Evolutionary conservation across 305 asterid genomes (phyloP), one percentile per base, ranked within the genome.

Genomic region (Solanum hybrid): DNA sequence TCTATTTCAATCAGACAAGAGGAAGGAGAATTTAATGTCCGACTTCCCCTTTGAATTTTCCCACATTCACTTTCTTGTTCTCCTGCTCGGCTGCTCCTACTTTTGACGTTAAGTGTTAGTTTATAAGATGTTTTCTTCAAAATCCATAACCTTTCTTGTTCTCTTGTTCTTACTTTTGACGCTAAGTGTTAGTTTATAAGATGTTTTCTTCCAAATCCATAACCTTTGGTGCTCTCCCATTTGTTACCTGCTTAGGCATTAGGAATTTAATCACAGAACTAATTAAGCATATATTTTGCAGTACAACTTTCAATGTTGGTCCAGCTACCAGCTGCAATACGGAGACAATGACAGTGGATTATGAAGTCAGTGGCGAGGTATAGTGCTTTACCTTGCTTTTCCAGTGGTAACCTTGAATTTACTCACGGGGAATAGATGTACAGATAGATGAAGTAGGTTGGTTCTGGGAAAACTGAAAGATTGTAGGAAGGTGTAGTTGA

Each of bases 331-430:
- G 92, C 89, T 86, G 91, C 91, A 91, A 86, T 84, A 90, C 89
- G 89, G 95, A 91, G 90, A 86, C 84, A 88, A 77, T 94, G 91
- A 89, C 92, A 42, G 86, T 38, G 38, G 92, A 94, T 91, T 96
- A 97, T 90, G 98, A 97, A 93, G 92, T 91, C 93, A 95, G 94
- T 87, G 99, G 98, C 90, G 99, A 97, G 99, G 98, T 96, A 94
- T 91, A 37, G 84, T 75, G 26, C 77, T 73, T 78, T 64, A 69
- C 85, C 17, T 90, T 88, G 32, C 79, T 73, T 45, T 75, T 29
- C 24, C 42, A 38, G 77, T 31, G 13, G 81, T 84, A 66, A 80
- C 51, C 78, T 87, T 81, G 86, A 80, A 42, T 42, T 84, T 31
- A 38, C 87, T 51, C 75, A 84, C 3, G 26, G 22, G 42, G 42